Evolutionary conservation across 768 basidiomycete genomes (phyloP).

Genomic region (Rhizopogon vesiculosus): DNA sequence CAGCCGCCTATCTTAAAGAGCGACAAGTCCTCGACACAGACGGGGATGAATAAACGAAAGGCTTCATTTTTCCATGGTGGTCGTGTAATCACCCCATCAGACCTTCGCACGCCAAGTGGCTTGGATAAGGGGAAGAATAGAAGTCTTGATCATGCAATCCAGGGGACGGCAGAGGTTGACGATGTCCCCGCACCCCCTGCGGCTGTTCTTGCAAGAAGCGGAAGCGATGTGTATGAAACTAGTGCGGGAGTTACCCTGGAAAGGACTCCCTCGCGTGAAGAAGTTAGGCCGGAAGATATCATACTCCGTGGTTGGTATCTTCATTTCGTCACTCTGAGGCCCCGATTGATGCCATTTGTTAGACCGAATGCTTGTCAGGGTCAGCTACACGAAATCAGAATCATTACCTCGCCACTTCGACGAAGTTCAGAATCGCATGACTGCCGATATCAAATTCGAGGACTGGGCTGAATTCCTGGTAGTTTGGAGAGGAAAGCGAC

Average conservation of each 20-base stretch:
- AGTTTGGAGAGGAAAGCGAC: slow-evolving; percentile 68
- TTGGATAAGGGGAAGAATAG: slow-evolving; percentile 18
- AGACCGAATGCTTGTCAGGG: slow-evolving; percentile 90
- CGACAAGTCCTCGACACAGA: neutral
- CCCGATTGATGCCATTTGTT: slow-evolving; percentile 15
- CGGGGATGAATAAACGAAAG: neutral
- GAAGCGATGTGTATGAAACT: slow-evolving; percentile 50
- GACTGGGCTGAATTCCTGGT: slow-evolving; percentile 84
- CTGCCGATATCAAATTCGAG: slow-evolving; percentile 55
- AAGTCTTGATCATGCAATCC: slow-evolving; percentile 15
- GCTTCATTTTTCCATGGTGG: neutral
- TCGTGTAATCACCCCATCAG: neutral
- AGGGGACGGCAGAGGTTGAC: slow-evolving; percentile 1
- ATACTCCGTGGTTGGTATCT: slow-evolving; percentile 65
- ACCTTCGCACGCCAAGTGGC: neutral
- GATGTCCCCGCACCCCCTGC: slow-evolving; percentile 48
- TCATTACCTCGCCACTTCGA: slow-evolving; percentile 50
- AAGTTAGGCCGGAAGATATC: slow-evolving; percentile 42
- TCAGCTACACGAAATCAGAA: slow-evolving; percentile 58
- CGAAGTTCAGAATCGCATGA: slow-evolving; percentile 62
- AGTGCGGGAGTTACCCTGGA: slow-evolving; percentile 56
- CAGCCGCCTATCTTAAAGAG: slow-evolving; percentile 21
- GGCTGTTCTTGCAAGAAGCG: slow-evolving; percentile 63
- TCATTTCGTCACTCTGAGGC: neutral
- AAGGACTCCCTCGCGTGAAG: slow-evolving; percentile 14